Evolutionary conservation across 768 basidiomycete genomes (phyloP).

Genomic region (Pisolithus orientalis): DNA sequence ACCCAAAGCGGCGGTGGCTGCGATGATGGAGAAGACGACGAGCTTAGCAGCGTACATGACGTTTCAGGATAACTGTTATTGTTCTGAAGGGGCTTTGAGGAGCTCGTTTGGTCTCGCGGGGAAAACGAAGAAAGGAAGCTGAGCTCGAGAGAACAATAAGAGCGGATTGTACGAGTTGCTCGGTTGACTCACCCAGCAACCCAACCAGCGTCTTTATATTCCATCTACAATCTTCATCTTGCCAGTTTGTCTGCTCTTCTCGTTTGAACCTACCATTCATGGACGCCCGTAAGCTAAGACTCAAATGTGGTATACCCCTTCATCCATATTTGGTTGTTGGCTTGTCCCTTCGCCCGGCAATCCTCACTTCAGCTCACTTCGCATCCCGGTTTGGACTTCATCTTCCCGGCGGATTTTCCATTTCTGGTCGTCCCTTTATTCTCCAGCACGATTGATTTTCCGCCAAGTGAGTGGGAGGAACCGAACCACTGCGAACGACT

Average conservation of each 20-base stretch:
- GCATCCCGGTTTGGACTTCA: neutral
- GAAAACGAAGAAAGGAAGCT: constrained; percentile 2
- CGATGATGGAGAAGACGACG: constrained; percentile 24
- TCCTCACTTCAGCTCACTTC: neutral
- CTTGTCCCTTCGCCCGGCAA: constrained; percentile 14
- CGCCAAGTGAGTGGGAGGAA: neutral
- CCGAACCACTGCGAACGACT: constrained; percentile 4
- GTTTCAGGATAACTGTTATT: constrained; percentile 21
- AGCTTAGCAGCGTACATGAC: constrained; percentile 23
- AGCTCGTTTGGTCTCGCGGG: neutral
- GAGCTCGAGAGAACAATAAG: constrained; percentile 27
- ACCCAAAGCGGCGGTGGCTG: constrained; percentile 21
- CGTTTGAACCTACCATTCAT: constrained; percentile 21
- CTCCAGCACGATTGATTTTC: neutral
- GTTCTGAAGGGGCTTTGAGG: constrained; percentile 11
- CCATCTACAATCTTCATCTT: neutral
- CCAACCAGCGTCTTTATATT: constrained; percentile 20
- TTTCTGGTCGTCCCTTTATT: constrained; percentile 21
- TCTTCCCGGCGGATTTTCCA: neutral
- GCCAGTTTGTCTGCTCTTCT: neutral
- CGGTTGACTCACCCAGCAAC: constrained; percentile 9
- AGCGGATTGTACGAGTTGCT: constrained; percentile 12
- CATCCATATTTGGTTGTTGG: constrained; percentile 21
- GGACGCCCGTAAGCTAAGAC: constrained; percentile 14
- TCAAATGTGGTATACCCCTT: constrained; percentile 19